These are phyloP conservation scores for Striga asiatica DNA, from an alignment of 257 asterid species.

Conservation along the genomic window DNA sequence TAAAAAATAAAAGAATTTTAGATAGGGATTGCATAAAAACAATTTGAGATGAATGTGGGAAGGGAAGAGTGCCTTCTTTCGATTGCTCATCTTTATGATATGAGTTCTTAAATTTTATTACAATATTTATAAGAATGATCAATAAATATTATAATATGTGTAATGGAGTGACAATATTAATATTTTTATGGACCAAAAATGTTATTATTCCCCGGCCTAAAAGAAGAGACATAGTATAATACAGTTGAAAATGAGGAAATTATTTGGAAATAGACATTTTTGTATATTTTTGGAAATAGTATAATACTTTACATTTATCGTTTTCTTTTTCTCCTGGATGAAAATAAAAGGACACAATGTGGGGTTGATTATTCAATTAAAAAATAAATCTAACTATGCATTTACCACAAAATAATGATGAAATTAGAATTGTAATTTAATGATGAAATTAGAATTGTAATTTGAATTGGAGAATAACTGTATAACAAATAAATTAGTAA, in stretches of 20 bases:
- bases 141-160: neutral
- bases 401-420: no score
- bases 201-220: conserved; percentile 30
- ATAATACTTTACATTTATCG: neutral
- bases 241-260: conserved; percentile 4
- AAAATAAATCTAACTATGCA: no score
- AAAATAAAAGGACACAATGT: no score
- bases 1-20: neutral
- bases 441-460: no score
- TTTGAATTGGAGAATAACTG: no score
- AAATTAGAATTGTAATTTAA: no score
- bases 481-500: no score
- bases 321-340: neutral
- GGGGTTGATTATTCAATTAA: no score
- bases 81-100: conserved; percentile 18
- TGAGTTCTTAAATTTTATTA: conserved; percentile 23
- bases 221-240: neutral
- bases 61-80: conserved; percentile 20
- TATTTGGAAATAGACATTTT: neutral
- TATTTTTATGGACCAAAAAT: conserved; percentile 19
- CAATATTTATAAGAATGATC: conserved; percentile 18
- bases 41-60: conserved; percentile 22
- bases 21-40: conserved; percentile 5
- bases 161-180: no score
- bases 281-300: no score